Base-by-base conservation (phyloP, 371 early-diverging fungal species). In the Mortierella sp. region DNA sequence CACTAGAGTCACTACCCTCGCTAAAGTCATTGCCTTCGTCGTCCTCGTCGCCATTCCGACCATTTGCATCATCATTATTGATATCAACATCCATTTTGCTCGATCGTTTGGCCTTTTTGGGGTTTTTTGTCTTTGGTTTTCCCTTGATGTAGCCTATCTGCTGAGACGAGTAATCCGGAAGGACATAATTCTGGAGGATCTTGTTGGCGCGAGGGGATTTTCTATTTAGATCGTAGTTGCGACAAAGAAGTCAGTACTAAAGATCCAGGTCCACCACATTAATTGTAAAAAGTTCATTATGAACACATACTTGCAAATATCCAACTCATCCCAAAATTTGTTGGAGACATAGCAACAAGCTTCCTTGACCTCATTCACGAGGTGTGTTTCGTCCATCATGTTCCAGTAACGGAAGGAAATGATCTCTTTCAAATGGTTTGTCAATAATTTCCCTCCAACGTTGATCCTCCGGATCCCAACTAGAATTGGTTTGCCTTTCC, bases 341-440 rank as follows among this genome's bases (percentile, higher is more conserved):
- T 86, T 83, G 18, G 96, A 93, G 0, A 95, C 88, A 81, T 89
- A 95, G 73, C 96, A 96, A 76, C 94, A 94, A 5, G 88, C 86
- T 79, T 96, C 95, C 83, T 96, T 96, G 65, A 94, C 91, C 26
- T 93, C 88, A 65, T 94, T 94, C 59, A 96, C 91, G 37, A 96
- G 87, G 72, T 88, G 90, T 0, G 95, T 93, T 74, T 96, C 96
- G 72, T 96, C 96, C 96, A 95, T 95, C 96, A 96, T 96, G 74
- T 96, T 93, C 89, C 93, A 96, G 62, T 93, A 91, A 86, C 95
- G 84, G 76, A 96, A 96, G 10, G 96, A 96, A 12, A 96, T 92
- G 16, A 91, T 88, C 72, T 96, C 96, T 76, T 96, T 96, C n/a
- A 96, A 83, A 64, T 94, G 93, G 76, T 94, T 96, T 4, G 96